Evolutionary conservation across 208 protist genomes (phyloP), one percentile per base, ranked within the genome.

Genomic region (Leptomonas pyrrhocoris): DNA sequence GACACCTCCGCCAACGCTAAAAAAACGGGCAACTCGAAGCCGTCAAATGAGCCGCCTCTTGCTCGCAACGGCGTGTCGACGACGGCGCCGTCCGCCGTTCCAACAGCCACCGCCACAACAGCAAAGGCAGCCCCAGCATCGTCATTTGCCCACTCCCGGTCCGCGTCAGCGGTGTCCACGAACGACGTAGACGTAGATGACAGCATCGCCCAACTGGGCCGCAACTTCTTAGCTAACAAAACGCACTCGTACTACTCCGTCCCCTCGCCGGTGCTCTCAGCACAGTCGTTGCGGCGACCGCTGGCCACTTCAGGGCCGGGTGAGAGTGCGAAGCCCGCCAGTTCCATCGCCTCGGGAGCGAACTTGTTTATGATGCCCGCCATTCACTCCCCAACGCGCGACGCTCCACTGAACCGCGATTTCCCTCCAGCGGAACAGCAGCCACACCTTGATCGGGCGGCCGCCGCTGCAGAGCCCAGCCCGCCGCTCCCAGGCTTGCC

Each of bases 201-300:
- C 31, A 55, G 60, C 31, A 16, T 65, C 15, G 27, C 45, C 5
- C 60, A 45, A 9, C 15, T 65, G 11, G 60, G 60, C 6, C 60
- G 60, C 18, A 42, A 55, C 46, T 53, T 55, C 31, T n/a, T 65
- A 11, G 18, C 46, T 8, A 43, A 8, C 0, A n/a, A 27, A 2
- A 43, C 21, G 46, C 60, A 30, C 21, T 45, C 60, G 12, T n/a
- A 15, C 60, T 28, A 43, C n/a, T 43, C 43, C 7, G n/a, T n/a
- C n/a, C 30, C 43, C 6, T 5, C 45, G 30, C 25, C 60, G 60
- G 42, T 2, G 42, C 23, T 64, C 27, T 49, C 58, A 27, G 13
- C 23, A 0, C 4, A 11, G 28, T 53, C 42, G 19, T 64, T 42
- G 28, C 58, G 42, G 2, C 43, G 42, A 21, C 34, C 58, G 27